Evolutionary conservation across 2,329 filamentous ascomycete species (phyloP), one percentile per base, ranked within the genome.

Genomic region (Endocalyx cinctus): DNA sequence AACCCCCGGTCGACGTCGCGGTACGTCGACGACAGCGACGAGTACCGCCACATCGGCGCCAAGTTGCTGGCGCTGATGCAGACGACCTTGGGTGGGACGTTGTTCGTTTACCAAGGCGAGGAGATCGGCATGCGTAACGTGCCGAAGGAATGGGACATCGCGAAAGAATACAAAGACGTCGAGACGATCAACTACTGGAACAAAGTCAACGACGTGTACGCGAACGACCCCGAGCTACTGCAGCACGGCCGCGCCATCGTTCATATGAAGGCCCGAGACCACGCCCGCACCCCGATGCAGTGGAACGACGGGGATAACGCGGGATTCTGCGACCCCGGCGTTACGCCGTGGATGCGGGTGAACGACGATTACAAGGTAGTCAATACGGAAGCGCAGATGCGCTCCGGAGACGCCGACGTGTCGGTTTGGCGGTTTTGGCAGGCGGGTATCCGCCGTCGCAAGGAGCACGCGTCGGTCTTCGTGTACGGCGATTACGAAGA

Each of bases 81-180:
- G 36, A 51, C 59, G 0, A 68, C 64, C 3, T 57, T 77, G 59
- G 57, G 68, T 5, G 79, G 79, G 5, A 82, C 79, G 0, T 66
- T 79, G 1, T 84, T 78, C 50, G 60, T 84, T 1, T 83, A 82
- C 48, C 79, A 84, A 47, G 79, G 79, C 8, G 77, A 84, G 47
- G 80, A 84, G 45, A 66, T 84, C 6, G 80, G 78, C 0, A 74
- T 77, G 55, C 63, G 74, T 10, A 83, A 84, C 43, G 67, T 76
- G 2, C 77, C 79, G 0, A 60, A 59, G 10, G 59, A 65, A 0
- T 77, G 76, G 66, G 68, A 68, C n/a, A 74, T 82, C 6, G 53
- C 73, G 0, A n/a, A n/a, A n/a, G 72, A 82, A 35, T 85, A 81
- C 58, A 78, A 68, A 31, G 67, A 68, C 33, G 53, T 67, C 7